Percentiles rank a stretch among this genome's conserved stretches.
phyloP scores from a whole-genome alignment of 2,329 filamentous ascomycete species.

The Aspergillus neoniger region DNA sequence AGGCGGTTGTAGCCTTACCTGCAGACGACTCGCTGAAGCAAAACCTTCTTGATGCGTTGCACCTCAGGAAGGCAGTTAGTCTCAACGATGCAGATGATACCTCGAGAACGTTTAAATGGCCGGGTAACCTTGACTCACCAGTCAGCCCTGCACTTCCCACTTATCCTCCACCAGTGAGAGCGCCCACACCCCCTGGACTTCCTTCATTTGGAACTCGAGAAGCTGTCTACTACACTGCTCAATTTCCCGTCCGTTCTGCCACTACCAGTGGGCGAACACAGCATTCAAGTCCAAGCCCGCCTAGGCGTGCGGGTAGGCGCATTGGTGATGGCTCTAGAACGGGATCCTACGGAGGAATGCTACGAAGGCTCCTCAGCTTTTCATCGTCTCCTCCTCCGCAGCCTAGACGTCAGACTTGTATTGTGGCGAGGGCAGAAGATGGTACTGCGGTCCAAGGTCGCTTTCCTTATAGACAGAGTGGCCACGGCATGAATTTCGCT shows the following conservation, averaged over 20 bases:
- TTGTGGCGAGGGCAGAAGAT: constrained; percentile 42
- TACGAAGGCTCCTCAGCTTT: constrained; percentile 37
- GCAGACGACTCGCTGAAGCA: neutral
- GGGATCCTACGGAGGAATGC: constrained; percentile 25
- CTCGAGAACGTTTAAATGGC: constrained; percentile 26
- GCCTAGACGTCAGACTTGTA: constrained; percentile 21
- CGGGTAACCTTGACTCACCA: constrained; percentile 28
- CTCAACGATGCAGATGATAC: constrained; percentile 28
- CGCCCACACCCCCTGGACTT: constrained; percentile 47
- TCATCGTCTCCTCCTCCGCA: constrained; percentile 17
- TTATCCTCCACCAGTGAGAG: constrained; percentile 41
- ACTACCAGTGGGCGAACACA: constrained; percentile 12
- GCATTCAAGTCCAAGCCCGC: constrained; percentile 1
- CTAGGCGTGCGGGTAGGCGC: neutral
- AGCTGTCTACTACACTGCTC: constrained; percentile 37
- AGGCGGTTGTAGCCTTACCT: neutral
- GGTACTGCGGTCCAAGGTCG: constrained; percentile 44
- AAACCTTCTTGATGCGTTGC: neutral
- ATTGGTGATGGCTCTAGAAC: constrained; percentile 8
- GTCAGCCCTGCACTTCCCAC: constrained; percentile 34
- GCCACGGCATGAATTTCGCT: constrained; percentile 39
- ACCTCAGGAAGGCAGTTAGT: constrained; percentile 28
- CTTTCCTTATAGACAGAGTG: constrained; percentile 44
- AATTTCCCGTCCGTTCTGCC: constrained; percentile 24
- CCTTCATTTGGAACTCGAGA: constrained; percentile 47